These are phyloP conservation scores for Picea abies DNA, from an alignment of 83 land plant genomes.

Conservation along the genomic window DNA sequence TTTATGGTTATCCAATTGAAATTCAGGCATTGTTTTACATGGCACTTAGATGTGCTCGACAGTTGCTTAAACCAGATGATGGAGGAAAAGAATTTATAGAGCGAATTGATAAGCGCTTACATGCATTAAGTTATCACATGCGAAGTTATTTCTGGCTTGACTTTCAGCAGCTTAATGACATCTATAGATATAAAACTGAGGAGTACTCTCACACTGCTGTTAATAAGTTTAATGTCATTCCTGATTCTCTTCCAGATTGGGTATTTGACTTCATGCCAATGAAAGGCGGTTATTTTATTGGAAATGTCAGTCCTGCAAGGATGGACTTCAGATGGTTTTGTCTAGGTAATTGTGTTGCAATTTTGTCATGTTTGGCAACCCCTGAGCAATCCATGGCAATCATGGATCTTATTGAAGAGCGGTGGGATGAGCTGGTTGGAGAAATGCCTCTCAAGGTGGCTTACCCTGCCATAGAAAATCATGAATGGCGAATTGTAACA, in stretches of 20 bases:
- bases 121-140: constrained; percentile 36
- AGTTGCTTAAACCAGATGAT: constrained; percentile 22
- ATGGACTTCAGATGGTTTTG: constrained; percentile 57
- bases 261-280: constrained; percentile 51
- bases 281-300: constrained; percentile 44
- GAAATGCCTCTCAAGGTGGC: constrained; percentile 49
- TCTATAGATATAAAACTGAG: constrained; percentile 40
- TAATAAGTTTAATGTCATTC: constrained; percentile 41
- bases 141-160: constrained; percentile 46
- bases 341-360: constrained; percentile 45
- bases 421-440: constrained; percentile 46
- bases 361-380: constrained; percentile 36
- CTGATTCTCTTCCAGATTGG: constrained; percentile 45
- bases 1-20: constrained; percentile 49
- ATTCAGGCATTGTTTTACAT: constrained; percentile 37
- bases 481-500: constrained; percentile 45
- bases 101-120: constrained; percentile 29
- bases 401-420: constrained; percentile 48
- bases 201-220: constrained; percentile 54
- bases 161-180: constrained; percentile 31
- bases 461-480: constrained; percentile 42
- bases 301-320: constrained; percentile 53
- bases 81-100: constrained; percentile 33
- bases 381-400: constrained; percentile 34
- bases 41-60: constrained; percentile 34